Evolutionary conservation across 805 yeast genomes (phyloP), one percentile per base, ranked within the genome.

Genomic region (Candida railenensis): DNA sequence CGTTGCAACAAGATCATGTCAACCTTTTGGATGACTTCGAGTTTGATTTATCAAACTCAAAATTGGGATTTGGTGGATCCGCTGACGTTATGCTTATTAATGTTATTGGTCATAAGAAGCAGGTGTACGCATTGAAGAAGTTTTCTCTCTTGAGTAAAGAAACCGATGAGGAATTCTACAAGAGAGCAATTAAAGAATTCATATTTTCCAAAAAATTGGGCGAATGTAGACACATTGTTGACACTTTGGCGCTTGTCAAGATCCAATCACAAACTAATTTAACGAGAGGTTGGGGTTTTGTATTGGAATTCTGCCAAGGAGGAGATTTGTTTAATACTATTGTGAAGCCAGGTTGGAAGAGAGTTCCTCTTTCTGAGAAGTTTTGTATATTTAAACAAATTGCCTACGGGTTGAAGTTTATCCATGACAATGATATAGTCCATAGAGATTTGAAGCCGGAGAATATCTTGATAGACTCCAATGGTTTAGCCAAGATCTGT

Each of bases 391-490:
- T 86, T 63, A 86, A 85, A 59, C 94, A 86, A 58, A 67, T 85
- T 30, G 73, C 77, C 1, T 71, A 77, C 51, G 94, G 87, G 2
- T 58, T 86, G 21, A 78, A 74, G 50, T 83, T 71, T 52, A 63
- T 86, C 49, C 92, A 86, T 58, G 80, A 78, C 30, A 62, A 71
- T 46, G 94, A 85, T 48, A 73, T 85, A 39, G 89, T 79, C 11
- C 92, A 86, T 60, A 71, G 84, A 37, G 94, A 86, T 67, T 66
- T 86, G 56, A 86, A 86, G 62, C 90, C 91, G 0, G 91, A 86
- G 56, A 86, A 86, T 56, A 71, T 85, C 3, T 64, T 86, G 46
- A 54, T 86, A n/a, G 77, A 81, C 45, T 63, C 63, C 9, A 71
- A 74, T 51, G 92, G 91, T 1, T 58, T 83, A 30, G 78, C 83